These are phyloP conservation scores for Camelina laxa DNA, from an alignment of 345 rosid genomes.

Conservation along the genomic window DNA sequence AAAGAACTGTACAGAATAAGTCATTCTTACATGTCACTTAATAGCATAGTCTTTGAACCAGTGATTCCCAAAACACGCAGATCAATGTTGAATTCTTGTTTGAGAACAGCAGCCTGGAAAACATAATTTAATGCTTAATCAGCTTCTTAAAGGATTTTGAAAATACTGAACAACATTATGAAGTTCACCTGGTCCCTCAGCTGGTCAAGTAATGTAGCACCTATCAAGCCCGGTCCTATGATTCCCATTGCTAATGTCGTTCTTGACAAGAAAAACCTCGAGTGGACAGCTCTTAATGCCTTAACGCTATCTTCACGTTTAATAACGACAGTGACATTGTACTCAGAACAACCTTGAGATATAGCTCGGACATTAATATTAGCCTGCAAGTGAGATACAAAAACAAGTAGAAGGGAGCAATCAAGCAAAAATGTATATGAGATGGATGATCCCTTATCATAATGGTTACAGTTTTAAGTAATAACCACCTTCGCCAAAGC, in stretches of 20 bases:
- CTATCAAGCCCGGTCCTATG: conserved; percentile 95
- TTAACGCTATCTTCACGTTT: conserved; percentile 91
- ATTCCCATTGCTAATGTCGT: conserved; percentile 96
- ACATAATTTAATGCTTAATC: conserved; percentile 23
- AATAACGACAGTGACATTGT: conserved; percentile 86
- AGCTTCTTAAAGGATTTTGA: conserved; percentile 17
- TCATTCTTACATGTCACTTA: conserved; percentile 82
- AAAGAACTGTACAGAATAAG: conserved; percentile 26
- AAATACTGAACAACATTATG: neutral
- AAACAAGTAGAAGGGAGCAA: conserved; percentile 16
- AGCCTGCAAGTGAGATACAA: conserved; percentile 60
- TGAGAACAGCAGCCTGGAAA: conserved; percentile 85
- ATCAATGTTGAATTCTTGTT: conserved; percentile 96
- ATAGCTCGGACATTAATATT: conserved; percentile 93
- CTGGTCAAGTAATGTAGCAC: conserved; percentile 92
- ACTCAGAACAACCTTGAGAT: conserved; percentile 99
- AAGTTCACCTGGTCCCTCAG: conserved; percentile 84
- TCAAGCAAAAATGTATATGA: neutral
- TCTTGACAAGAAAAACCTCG: conserved; percentile 92
- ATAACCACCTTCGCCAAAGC: conserved; percentile 86
- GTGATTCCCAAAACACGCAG: conserved; percentile 96
- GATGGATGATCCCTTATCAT: conserved; percentile 7
- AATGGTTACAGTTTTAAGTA: conserved; percentile 8
- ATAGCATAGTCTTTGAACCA: conserved; percentile 76
- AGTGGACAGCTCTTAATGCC: conserved; percentile 97